Evolutionary conservation across 805 yeast genomes (phyloP), one percentile per base, ranked within the genome.

Genomic region (Saturnispora saitoi): DNA sequence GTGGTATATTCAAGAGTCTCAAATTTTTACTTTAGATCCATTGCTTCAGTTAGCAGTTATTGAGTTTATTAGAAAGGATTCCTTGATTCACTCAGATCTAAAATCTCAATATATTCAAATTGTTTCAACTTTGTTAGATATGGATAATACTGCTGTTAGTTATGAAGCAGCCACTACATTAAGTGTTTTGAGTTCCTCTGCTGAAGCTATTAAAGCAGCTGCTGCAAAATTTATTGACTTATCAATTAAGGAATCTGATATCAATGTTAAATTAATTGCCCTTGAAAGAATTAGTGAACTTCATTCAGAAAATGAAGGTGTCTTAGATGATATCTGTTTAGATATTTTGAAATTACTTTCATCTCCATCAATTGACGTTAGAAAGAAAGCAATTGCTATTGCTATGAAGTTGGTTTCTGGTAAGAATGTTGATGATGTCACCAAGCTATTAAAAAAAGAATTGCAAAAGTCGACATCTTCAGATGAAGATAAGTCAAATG

Each of bases 351-450:
- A 95, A 58, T 85, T 90, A 32, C 73, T 93, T 56, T 75, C 86
- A n/a, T 76, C 95, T 3, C 95, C 89, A 55, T 97, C 93, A 59
- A 64, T 90, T 52, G 97, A 86, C 57, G 97, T 93, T 48, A 87
- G 96, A 62, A 76, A 79, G 56, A 86, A 86, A 67, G 96, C 96
- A 4, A 74, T 95, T 53, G 83, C 81, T 49, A 85, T 91, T 45
- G 78, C 95, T n/a, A 71, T 93, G 61, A 76, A 80, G 53, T 75
- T 93, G 61, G 81, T 89, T 43, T 75, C 95, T 37, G 78, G 83
- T 57, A 86, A 95, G 71, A 91, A 91, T 57, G 96, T 89, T 47
- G 96, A 89, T 61, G 96, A 88, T 60, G 95, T 91, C 32, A 85
- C 93, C 55, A 87, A 89, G 61, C 76, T 91, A 26, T 78, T 93